These are phyloP conservation scores for Copromyces sp. DNA, from an alignment of 495 filamentous ascomycete species.

Conservation along the genomic window DNA sequence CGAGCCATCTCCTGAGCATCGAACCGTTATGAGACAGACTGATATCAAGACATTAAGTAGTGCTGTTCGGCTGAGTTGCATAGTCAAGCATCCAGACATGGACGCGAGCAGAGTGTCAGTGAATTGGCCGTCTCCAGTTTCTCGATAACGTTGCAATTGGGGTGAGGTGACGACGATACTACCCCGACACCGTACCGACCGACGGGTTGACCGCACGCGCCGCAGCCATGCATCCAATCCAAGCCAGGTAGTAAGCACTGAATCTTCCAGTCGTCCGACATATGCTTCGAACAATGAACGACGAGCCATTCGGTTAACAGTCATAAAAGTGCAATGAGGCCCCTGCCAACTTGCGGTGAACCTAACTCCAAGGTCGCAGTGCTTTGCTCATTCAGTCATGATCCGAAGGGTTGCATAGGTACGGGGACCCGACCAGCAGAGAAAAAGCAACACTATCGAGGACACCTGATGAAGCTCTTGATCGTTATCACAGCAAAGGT, in stretches of 20 bases:
- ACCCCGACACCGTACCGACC: background rate
- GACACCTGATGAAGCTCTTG: background rate
- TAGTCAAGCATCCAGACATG: background rate
- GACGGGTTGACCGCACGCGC: background rate
- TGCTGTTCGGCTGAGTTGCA: background rate
- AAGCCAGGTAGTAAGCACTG: background rate
- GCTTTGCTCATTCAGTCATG: background rate
- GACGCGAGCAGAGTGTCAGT: background rate
- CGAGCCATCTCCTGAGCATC: background rate
- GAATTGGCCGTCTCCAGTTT: background rate
- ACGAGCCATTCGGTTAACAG: background rate
- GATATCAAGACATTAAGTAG: background rate
- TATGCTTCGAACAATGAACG: background rate
- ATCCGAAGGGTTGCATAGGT: background rate
- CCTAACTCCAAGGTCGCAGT: background rate
- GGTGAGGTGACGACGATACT: background rate
- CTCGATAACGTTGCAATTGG: background rate
- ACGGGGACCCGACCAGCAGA: background rate
- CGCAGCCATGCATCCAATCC: background rate
- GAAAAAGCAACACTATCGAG: background rate
- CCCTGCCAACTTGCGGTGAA: background rate
- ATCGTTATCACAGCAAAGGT: background rate
- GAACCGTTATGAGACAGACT: background rate
- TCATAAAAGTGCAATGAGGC: background rate
- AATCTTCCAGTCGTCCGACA: background rate